A percentile compares a stretch with the other conserved stretches of the same genome.
Conservation (phyloP, 768 basidiomycete species). For the Mycena indigotica region DNA sequence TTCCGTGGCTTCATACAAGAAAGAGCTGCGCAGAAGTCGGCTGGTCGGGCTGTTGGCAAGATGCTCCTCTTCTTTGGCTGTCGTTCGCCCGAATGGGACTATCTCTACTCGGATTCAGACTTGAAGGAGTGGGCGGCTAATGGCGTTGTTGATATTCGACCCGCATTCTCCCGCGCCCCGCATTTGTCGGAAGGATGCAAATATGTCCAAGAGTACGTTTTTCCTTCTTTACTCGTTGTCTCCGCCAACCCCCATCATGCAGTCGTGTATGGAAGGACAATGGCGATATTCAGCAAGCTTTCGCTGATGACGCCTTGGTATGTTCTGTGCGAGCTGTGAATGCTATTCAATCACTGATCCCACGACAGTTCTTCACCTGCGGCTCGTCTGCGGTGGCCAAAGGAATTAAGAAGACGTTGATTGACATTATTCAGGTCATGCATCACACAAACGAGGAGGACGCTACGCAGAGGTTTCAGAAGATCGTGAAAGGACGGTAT, state of each 20-base stretch:
- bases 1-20: conserved; percentile 55
- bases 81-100: conserved; percentile 41
- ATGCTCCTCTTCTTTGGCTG: conserved; percentile 51
- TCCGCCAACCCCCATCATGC: no score
- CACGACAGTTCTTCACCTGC: conserved; percentile 43
- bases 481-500: conserved; percentile 42
- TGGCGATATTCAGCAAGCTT: conserved; percentile 36
- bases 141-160: conserved; percentile 36
- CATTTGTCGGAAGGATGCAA: not conserved
- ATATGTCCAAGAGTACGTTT: conserved; percentile 14
- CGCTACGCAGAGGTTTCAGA: conserved; percentile 33
- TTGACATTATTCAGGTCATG: not conserved
- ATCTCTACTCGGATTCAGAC: conserved; percentile 45
- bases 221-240: no score
- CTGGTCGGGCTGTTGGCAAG: conserved; percentile 39
- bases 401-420: conserved; percentile 33
- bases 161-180: not conserved
- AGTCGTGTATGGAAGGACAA: conserved; percentile 48
- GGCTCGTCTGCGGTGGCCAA: conserved; percentile 41
- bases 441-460: conserved; percentile 24
- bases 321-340: conserved; percentile 23
- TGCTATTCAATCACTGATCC: not conserved
- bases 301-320: conserved; percentile 38
- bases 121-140: conserved; percentile 42
- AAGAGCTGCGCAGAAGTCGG: conserved; percentile 39